Evolutionary conservation across 257 asterid species (phyloP).

Genomic region (Fraxinus excelsior): DNA sequence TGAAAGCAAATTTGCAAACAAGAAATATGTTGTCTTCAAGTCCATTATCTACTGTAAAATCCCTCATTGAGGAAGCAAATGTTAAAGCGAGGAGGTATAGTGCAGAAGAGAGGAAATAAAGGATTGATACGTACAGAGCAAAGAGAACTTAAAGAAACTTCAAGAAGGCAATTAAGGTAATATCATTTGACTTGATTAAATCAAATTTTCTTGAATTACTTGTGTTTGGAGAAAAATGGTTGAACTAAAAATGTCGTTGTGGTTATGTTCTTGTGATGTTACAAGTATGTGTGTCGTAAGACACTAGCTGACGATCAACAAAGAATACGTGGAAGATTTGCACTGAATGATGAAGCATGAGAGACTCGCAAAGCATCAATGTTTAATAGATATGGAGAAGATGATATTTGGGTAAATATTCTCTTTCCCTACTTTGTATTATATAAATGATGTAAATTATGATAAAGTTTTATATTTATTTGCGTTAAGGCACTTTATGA

Average conservation of each 20-base stretch:
- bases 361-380: constrained; percentile 65
- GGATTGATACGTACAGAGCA: constrained; percentile 70
- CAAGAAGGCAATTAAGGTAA: constrained; percentile 79
- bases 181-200: background rate
- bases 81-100: constrained; percentile 64
- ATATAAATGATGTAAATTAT: background rate
- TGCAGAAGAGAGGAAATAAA: constrained; percentile 77
- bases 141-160: constrained; percentile 83
- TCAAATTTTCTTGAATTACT: background rate
- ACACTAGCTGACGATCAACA: constrained; percentile 80
- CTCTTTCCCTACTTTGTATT: constrained; percentile 10
- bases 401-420: constrained; percentile 71
- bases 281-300: constrained; percentile 79
- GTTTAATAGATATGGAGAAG: constrained; percentile 58
- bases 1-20: constrained; percentile 35
- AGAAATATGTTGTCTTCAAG: constrained; percentile 54
- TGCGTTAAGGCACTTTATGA: constrained; percentile 2
- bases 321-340: constrained; percentile 90
- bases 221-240: background rate
- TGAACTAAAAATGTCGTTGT: background rate
- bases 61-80: constrained; percentile 62
- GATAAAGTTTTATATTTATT: background rate
- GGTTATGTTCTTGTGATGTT: background rate
- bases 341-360: constrained; percentile 69
- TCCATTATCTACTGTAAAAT: constrained; percentile 56